These are phyloP conservation scores for Xylariaceae sp. DNA, from an alignment of 2,329 filamentous ascomycete species.

Conservation along the genomic window DNA sequence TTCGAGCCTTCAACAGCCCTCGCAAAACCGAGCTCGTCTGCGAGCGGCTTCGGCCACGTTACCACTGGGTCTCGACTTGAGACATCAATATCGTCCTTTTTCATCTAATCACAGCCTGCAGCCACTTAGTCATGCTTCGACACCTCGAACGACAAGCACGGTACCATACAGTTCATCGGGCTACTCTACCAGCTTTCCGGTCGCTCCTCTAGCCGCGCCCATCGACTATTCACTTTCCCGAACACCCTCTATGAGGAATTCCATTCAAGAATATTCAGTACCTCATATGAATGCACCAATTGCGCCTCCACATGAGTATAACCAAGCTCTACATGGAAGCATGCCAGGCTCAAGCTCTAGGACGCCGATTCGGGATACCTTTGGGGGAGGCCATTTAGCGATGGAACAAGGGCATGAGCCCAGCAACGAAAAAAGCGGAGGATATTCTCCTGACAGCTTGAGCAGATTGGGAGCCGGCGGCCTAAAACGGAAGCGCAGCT, in stretches of 20 bases:
- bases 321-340: constrained; percentile 42
- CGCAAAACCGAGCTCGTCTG: constrained; percentile 42
- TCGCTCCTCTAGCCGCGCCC: constrained; percentile 49
- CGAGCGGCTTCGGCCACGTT: constrained; percentile 40
- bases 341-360: constrained; percentile 35
- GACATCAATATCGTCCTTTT: constrained; percentile 31
- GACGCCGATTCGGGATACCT: constrained; percentile 43
- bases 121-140: constrained; percentile 28
- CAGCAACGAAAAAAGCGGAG: constrained; percentile 26
- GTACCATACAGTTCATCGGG: constrained; percentile 39
- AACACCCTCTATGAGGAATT: constrained; percentile 35
- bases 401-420: constrained; percentile 25
- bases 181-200: constrained; percentile 47
- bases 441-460: constrained; percentile 28
- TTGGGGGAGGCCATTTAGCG: constrained; percentile 32
- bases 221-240: constrained; percentile 47
- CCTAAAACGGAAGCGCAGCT: constrained; percentile 31
- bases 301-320: constrained; percentile 47
- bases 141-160: constrained; percentile 36
- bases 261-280: constrained; percentile 44
- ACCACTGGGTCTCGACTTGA: constrained; percentile 30
- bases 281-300: constrained; percentile 52
- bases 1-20: constrained; percentile 41
- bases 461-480: constrained; percentile 16
- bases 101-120: constrained; percentile 29